Evolutionary conservation across 441 rosid genomes (phyloP).

Genomic region (Adansonia gregorii): DNA sequence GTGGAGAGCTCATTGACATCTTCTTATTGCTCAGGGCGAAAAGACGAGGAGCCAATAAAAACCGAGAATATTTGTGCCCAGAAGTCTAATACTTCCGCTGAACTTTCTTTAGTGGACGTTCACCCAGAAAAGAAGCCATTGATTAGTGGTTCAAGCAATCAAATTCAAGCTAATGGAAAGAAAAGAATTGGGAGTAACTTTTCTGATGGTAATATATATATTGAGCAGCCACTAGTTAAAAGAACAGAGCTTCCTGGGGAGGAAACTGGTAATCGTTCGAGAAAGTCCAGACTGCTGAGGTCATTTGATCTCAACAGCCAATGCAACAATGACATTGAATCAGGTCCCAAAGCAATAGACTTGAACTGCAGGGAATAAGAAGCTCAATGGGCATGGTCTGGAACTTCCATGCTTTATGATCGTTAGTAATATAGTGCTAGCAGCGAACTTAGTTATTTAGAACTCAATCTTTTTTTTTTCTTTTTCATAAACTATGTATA

Average conservation of each 20-base stretch:
- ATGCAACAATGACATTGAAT: conserved; percentile 47
- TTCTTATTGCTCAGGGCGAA: conserved; percentile 67
- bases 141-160: conserved; percentile 32
- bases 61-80: conserved; percentile 31
- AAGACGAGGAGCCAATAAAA: conserved; percentile 41
- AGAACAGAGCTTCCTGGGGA: conserved; percentile 31
- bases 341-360: conserved; percentile 47
- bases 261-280: conserved; percentile 34
- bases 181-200: conserved; percentile 48
- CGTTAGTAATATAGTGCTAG: conserved; percentile 33
- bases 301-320: conserved; percentile 61
- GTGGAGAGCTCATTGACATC: conserved; percentile 87
- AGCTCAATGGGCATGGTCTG: conserved; percentile 25
- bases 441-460: conserved; percentile 35
- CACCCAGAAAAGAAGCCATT: conserved; percentile 41
- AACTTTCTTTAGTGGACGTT: conserved; percentile 64
- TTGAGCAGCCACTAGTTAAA: conserved; percentile 48
- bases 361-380: conserved; percentile 51
- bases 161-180: conserved; percentile 42
- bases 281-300: conserved; percentile 30
- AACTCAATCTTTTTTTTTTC: conserved; percentile 30
- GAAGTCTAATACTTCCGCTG: conserved; percentile 32
- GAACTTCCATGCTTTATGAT: neutral
- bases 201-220: conserved; percentile 39
- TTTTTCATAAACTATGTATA: conserved; percentile 51